Conservation (phyloP, 306 rosid genomes). For the Clitoria ternatea region DNA sequence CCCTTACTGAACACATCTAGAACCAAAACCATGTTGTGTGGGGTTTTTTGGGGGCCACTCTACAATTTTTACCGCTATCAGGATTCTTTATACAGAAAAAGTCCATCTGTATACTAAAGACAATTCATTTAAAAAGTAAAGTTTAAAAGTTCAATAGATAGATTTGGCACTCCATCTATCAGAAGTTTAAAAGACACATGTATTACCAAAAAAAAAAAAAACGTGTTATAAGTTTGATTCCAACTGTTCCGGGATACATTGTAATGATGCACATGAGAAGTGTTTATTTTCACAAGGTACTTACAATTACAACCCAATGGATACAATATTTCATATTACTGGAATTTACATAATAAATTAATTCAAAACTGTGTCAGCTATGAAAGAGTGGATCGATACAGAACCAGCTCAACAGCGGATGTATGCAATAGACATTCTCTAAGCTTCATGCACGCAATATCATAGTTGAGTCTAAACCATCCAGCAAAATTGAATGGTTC, state of each 20-base stretch:
- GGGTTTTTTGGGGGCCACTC: too few species aligned
- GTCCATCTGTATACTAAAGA: too few species aligned
- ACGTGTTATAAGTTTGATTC: not conserved
- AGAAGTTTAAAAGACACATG: not conserved
- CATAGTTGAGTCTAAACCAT: conserved; percentile 15
- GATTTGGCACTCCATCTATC: not conserved
- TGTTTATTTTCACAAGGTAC: not conserved
- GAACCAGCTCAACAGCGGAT: not conserved
- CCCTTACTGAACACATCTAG: too few species aligned
- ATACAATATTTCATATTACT: conserved; percentile 8
- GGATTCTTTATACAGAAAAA: too few species aligned
- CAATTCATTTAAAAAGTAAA: not conserved
- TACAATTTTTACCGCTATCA: too few species aligned
- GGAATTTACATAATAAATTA: conserved; percentile 27
- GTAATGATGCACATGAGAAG: not conserved
- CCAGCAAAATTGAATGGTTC: conserved; percentile 17
- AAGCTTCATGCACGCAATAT: conserved; percentile 23
- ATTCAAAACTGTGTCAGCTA: not conserved
- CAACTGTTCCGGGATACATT: not conserved
- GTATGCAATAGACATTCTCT: not conserved
- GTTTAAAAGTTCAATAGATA: not conserved
- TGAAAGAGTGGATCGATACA: conserved; percentile 4
- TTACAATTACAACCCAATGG: conserved; percentile 9
- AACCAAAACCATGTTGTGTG: too few species aligned
- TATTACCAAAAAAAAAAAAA: not conserved